Evolutionary conservation across 2,329 filamentous ascomycete genomes (phyloP).

Genomic region (Fusarium armeniacum): DNA sequence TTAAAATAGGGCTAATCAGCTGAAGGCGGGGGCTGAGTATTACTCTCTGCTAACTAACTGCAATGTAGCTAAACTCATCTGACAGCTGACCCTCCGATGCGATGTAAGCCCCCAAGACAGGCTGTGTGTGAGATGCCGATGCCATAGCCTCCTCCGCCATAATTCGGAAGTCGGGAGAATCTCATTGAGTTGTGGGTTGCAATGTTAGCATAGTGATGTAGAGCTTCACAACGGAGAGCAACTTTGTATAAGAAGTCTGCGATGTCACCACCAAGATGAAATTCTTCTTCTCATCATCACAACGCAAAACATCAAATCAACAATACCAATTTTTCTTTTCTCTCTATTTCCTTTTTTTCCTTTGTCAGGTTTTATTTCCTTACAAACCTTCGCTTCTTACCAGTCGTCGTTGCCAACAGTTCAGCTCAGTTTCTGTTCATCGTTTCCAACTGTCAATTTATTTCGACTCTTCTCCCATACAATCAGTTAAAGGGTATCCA

Average conservation of each 20-base stretch:
- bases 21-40: slow-evolving; percentile 31
- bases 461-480: slow-evolving; percentile 1
- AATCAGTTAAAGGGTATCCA: slow-evolving; percentile 13
- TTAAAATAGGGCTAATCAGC: slow-evolving; percentile 40
- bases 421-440: slow-evolving; percentile 12
- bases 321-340: neutral
- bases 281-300: slow-evolving; percentile 36
- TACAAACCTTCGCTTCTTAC: slow-evolving; percentile 39
- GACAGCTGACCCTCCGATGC: slow-evolving; percentile 25
- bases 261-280: slow-evolving; percentile 1
- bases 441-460: slow-evolving; percentile 16
- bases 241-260: slow-evolving; percentile 23
- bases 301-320: slow-evolving; percentile 35
- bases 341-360: slow-evolving; percentile 32
- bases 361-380: slow-evolving; percentile 43
- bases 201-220: neutral
- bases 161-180: slow-evolving; percentile 14
- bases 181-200: neutral
- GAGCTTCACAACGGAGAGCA: neutral
- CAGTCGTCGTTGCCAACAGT: slow-evolving; percentile 23
- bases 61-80: slow-evolving; percentile 11
- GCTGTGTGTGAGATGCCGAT: slow-evolving; percentile 17
- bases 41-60: neutral
- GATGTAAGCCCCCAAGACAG: slow-evolving; percentile 21
- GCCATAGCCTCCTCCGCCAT: slow-evolving; percentile 36